Conservation (phyloP, 208 protist genomes). For the Trypanosoma boissoni region DNA sequence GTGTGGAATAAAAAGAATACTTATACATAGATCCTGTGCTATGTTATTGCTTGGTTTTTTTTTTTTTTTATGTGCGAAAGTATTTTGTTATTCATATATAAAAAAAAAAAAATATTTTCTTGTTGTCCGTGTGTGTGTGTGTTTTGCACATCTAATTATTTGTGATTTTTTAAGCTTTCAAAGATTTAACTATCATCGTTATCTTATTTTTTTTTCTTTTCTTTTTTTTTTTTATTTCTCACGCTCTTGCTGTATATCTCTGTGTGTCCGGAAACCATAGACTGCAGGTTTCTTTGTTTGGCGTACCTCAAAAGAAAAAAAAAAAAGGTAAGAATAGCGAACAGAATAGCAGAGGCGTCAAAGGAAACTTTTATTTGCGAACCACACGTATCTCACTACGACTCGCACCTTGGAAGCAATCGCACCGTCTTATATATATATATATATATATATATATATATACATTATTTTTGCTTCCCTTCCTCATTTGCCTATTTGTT, state of each 20-base stretch:
- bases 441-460: slow-evolving; percentile 17
- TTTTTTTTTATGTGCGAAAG: not conserved
- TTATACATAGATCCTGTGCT: no score
- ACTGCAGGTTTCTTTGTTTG: slow-evolving; percentile 15
- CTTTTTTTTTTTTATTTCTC: slow-evolving; percentile 15
- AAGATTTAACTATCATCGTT: no score
- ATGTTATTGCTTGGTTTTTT: slow-evolving; percentile 16
- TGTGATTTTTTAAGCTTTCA: slow-evolving; percentile 13
- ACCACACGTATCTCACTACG: no score
- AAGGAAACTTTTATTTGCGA: no score
- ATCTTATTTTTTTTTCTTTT: slow-evolving; percentile 2
- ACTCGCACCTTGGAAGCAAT: no score
- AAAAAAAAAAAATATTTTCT: slow-evolving; percentile 5
- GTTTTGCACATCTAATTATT: not conserved
- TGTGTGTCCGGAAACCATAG: not conserved
- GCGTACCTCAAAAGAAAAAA: no score
- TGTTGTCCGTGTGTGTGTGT: no score
- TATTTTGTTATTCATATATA: not conserved
- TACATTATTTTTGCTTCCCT: slow-evolving; percentile 1
- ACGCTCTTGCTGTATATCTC: slow-evolving; percentile 1
- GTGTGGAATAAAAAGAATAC: not conserved
- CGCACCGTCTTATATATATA: slow-evolving; percentile 17
- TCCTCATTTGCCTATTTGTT: slow-evolving; percentile 9
- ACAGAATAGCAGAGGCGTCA: no score
- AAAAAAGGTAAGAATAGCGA: no score